These are phyloP conservation scores for Lolium multiflorum DNA, from an alignment of 176 grass and related monocot genomes.

Conservation along the genomic window DNA sequence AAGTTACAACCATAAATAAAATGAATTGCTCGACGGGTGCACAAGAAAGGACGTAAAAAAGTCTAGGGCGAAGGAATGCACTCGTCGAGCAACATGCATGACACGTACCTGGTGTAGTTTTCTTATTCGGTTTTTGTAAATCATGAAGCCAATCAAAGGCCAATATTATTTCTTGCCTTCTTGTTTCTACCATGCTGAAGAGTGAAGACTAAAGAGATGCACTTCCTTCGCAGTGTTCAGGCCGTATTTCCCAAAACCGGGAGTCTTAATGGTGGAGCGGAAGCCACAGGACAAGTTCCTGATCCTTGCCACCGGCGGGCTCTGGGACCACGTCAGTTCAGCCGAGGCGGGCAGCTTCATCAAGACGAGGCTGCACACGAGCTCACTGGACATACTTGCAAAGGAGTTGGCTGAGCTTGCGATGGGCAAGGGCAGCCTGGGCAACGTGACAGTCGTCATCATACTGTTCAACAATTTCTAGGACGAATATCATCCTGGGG, in stretches of 20 bases:
- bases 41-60: no score
- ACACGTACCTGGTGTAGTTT: background rate
- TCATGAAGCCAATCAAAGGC: background rate
- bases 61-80: no score
- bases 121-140: background rate
- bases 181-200: background rate
- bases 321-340: constrained; percentile 26
- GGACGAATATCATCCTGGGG: background rate
- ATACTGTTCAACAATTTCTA: constrained; percentile 9
- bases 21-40: no score
- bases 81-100: background rate
- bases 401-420: background rate
- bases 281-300: constrained; percentile 30
- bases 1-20: no score
- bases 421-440: background rate
- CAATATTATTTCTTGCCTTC: background rate
- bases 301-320: constrained; percentile 11
- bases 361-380: background rate
- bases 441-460: constrained; percentile 18
- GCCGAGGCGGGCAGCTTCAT: background rate
- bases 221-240: background rate
- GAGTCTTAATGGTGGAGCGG: background rate
- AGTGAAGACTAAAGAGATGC: background rate
- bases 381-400: background rate
- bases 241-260: background rate